Conservation (phyloP, 768 basidiomycete species). For the Pleurotus djamor region DNA sequence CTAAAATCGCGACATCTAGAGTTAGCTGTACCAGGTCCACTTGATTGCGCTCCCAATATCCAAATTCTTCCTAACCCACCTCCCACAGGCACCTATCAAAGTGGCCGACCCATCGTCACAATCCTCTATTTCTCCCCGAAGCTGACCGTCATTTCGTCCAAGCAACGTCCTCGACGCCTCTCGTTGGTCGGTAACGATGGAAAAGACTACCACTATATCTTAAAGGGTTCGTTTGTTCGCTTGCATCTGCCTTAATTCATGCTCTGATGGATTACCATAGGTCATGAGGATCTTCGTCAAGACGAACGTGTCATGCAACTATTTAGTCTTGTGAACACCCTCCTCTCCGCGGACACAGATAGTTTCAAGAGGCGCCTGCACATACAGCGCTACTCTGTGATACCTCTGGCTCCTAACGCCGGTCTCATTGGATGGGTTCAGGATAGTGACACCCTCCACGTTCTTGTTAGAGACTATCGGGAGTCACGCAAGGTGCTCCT, state of each 20-base stretch:
- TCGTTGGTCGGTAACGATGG: constrained; percentile 89
- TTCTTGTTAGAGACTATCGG: constrained; percentile 93
- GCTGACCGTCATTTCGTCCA: constrained; percentile 91
- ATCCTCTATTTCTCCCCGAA: constrained; percentile 88
- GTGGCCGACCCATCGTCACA: constrained; percentile 77
- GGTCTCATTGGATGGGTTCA: constrained; percentile 95
- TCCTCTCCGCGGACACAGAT: constrained; percentile 89
- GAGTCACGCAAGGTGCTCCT: constrained; percentile 95
- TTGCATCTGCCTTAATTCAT: neutral
- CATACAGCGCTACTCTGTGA: constrained; percentile 91
- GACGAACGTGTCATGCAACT: constrained; percentile 99
- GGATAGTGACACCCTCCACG: constrained; percentile 94
- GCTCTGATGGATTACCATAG: constrained; percentile 33
- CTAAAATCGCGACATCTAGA: constrained; percentile 88
- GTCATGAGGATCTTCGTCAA: constrained; percentile 98
- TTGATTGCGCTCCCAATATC: neutral
- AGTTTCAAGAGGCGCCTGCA: constrained; percentile 96
- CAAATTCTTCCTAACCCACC: neutral
- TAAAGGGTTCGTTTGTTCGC: constrained; percentile 76
- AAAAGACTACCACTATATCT: constrained; percentile 84
- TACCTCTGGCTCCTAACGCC: constrained; percentile 93
- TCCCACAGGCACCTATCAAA: constrained; percentile 81
- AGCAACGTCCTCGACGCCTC: constrained; percentile 91
- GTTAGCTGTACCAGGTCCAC: constrained; percentile 89
- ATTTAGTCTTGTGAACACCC: constrained; percentile 94